A percentile compares a stretch with the other conserved stretches of the same genome.
These are phyloP conservation scores for Russula griseocarnosa DNA, from an alignment of 768 basidiomycete genomes.

Conservation along the genomic window DNA sequence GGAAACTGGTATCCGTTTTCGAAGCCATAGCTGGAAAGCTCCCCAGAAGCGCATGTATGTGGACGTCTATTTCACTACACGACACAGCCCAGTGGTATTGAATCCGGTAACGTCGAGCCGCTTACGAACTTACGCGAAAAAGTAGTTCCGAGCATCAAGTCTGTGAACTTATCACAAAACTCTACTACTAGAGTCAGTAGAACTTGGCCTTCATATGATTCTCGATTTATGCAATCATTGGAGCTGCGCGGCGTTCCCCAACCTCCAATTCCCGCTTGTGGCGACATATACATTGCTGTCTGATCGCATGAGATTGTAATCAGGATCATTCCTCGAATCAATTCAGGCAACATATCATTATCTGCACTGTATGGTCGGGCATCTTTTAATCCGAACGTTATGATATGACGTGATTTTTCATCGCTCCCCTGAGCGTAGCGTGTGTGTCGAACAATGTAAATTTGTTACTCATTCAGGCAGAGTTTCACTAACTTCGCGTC, in stretches of 20 bases:
- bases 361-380: neutral
- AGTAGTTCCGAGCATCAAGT: neutral
- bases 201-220: neutral
- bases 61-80: neutral
- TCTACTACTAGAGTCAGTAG: too few species aligned
- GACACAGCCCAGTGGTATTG: neutral
- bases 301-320: neutral
- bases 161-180: neutral
- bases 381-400: neutral
- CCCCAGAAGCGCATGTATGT: neutral
- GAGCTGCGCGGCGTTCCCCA: neutral
- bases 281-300: neutral
- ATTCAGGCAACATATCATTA: neutral
- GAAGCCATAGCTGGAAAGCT: neutral
- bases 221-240: neutral
- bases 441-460: neutral
- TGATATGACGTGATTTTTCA: neutral
- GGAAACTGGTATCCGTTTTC: neutral
- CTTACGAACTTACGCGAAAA: neutral
- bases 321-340: neutral
- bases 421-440: neutral
- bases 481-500: neutral
- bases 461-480: neutral
- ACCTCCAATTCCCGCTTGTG: too few species aligned
- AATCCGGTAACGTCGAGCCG: neutral